Percentiles rank a stretch among this genome's conserved stretches.
Conservation (phyloP, 768 basidiomycete species). For the Lactarius tabidus region DNA sequence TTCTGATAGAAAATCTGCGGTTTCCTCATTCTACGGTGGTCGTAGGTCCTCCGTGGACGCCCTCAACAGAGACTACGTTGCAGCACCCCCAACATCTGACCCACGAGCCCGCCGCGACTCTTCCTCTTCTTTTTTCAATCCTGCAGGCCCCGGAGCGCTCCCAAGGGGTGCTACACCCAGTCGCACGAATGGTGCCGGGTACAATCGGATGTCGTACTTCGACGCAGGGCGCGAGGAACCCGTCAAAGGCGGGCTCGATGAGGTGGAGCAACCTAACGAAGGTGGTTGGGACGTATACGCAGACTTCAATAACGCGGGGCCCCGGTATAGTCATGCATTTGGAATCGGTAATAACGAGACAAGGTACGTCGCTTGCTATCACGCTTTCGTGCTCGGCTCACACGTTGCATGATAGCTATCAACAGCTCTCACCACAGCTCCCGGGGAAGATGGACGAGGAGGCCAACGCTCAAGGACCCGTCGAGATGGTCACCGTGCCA, state of each 20-base stretch:
- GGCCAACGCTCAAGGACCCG: slow-evolving; percentile 40
- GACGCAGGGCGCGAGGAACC: slow-evolving; percentile 70
- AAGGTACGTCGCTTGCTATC: slow-evolving; percentile 42
- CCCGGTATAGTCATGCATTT: slow-evolving; percentile 66
- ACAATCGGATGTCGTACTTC: slow-evolving; percentile 67
- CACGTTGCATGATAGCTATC: slow-evolving; percentile 16
- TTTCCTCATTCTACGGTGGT: slow-evolving; percentile 75
- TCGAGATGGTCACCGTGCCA: slow-evolving; percentile 90
- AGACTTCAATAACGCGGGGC: slow-evolving; percentile 86
- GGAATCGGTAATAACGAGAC: slow-evolving; percentile 37
- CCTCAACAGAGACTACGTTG: slow-evolving; percentile 50
- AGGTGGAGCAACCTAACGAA: slow-evolving; percentile 46
- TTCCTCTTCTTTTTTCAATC: slow-evolving; percentile 63
- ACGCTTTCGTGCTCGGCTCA: slow-evolving; percentile 16
- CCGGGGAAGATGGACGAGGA: slow-evolving; percentile 39
- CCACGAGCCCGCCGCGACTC: slow-evolving; percentile 56
- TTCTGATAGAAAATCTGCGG: slow-evolving; percentile 70
- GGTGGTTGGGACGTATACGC: slow-evolving; percentile 77
- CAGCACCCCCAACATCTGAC: slow-evolving; percentile 28
- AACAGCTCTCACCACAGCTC: slow-evolving; percentile 19
- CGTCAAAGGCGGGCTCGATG: slow-evolving; percentile 72
- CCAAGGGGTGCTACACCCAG: slow-evolving; percentile 33
- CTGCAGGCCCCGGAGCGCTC: slow-evolving; percentile 32
- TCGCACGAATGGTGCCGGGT: slow-evolving; percentile 47
- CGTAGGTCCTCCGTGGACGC: slow-evolving; percentile 59